A percentile compares a stretch with the other conserved stretches of the same genome.
Conservation (phyloP, 2,329 filamentous ascomycete genomes). For the Fusarium guadeloupense region DNA sequence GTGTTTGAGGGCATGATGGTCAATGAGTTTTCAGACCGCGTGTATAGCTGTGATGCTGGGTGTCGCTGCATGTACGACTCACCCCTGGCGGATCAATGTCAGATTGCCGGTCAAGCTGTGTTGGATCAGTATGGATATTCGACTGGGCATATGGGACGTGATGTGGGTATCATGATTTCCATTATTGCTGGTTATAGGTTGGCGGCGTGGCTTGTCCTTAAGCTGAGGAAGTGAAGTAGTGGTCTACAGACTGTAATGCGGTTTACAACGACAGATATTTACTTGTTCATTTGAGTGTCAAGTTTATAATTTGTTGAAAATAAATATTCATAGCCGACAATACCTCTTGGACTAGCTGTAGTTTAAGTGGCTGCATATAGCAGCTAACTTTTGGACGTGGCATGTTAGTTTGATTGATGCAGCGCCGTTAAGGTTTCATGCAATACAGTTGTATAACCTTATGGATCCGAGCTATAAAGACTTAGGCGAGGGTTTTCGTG, state of each 20-base stretch:
- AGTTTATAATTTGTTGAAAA: not conserved
- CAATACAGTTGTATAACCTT: too few species aligned
- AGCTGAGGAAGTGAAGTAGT: slow-evolving; percentile 36
- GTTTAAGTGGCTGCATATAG: too few species aligned
- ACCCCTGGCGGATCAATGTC: slow-evolving; percentile 63
- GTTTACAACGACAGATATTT: not conserved
- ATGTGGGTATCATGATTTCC: slow-evolving; percentile 79
- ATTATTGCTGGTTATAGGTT: slow-evolving; percentile 70
- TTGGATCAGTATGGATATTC: slow-evolving; percentile 75
- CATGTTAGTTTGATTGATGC: too few species aligned
- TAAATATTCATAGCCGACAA: too few species aligned
- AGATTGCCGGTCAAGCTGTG: slow-evolving; percentile 76
- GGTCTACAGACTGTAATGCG: not conserved
- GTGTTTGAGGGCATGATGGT: slow-evolving; percentile 95
- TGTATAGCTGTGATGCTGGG: slow-evolving; percentile 58
- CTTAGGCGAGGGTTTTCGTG: too few species aligned
- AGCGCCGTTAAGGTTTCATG: too few species aligned
- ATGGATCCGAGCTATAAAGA: too few species aligned
- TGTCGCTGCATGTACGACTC: slow-evolving; percentile 79
- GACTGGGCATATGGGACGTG: slow-evolving; percentile 74
- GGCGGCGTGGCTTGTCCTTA: slow-evolving; percentile 71
- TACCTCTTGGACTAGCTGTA: too few species aligned
- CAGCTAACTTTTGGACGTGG: too few species aligned
- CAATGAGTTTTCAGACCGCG: slow-evolving; percentile 77
- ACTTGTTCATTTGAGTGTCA: not conserved